phyloP scores from a whole-genome alignment of 176 grass and related monocot genomes.

The Juncus inflexus region DNA sequence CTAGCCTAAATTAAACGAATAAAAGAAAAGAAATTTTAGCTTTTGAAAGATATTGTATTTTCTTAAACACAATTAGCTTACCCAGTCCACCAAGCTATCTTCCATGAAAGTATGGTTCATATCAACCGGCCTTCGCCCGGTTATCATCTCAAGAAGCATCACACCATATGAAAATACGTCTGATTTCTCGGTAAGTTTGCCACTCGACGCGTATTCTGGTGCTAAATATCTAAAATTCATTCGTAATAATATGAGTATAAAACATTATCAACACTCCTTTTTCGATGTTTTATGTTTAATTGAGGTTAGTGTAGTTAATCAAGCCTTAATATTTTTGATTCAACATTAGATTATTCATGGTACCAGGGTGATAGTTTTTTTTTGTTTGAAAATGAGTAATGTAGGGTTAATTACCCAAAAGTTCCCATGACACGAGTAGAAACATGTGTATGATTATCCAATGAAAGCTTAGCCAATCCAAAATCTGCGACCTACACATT shows the following conservation, averaged over 20 bases:
- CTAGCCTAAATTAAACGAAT: conserved; percentile 30
- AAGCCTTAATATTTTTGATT: too few relatives aligned
- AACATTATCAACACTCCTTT: too few relatives aligned
- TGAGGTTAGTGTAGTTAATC: too few relatives aligned
- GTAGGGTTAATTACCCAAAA: conserved; percentile 41
- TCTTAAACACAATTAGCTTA: conserved; percentile 14
- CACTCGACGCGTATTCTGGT: conserved; percentile 68
- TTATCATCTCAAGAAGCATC: conserved; percentile 63
- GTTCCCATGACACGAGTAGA: conserved; percentile 76
- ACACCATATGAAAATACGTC: conserved; percentile 70
- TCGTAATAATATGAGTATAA: neutral
- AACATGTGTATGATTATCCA: conserved; percentile 53
- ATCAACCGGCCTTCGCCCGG: conserved; percentile 52
- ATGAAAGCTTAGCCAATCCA: conserved; percentile 62
- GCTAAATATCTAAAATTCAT: conserved; percentile 46
- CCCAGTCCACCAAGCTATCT: conserved; percentile 65
- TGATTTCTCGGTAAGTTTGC: conserved; percentile 72
- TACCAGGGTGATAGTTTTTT: neutral
- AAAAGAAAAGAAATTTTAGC: neutral
- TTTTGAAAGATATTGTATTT: too few relatives aligned
- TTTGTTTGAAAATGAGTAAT: neutral
- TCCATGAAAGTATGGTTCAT: conserved; percentile 31
- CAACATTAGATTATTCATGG: too few relatives aligned
- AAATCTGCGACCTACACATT: conserved; percentile 58
- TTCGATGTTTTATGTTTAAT: too few relatives aligned